These are phyloP conservation scores for Colletotrichum musae DNA, from an alignment of 2,329 filamentous ascomycete species.

Conservation along the genomic window DNA sequence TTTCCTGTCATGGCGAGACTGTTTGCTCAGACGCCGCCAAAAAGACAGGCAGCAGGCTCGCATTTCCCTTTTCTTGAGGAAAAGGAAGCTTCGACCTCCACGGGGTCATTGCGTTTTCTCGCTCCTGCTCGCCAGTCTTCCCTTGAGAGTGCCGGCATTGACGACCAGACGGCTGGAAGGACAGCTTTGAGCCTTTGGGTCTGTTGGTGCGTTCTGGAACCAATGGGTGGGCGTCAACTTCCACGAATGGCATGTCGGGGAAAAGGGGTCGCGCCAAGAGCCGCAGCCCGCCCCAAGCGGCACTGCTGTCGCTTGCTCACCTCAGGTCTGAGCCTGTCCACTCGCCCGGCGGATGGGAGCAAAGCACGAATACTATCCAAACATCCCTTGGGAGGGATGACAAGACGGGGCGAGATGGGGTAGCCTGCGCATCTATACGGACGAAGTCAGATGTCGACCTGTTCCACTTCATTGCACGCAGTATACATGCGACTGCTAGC, in stretches of 20 bases:
- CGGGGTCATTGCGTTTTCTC: not conserved
- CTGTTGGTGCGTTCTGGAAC: constrained; percentile 29
- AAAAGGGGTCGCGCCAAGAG: constrained; percentile 34
- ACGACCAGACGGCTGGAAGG: not conserved
- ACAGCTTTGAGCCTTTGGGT: not conserved
- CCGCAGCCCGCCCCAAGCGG: constrained; percentile 11
- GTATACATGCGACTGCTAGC: constrained; percentile 19
- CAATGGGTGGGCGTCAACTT: constrained; percentile 18
- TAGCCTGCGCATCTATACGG: constrained; percentile 18
- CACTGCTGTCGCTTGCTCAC: constrained; percentile 2
- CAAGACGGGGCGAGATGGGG: not conserved
- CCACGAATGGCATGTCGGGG: constrained; percentile 35
- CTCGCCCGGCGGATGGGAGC: constrained; percentile 1
- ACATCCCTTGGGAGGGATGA: constrained; percentile 13
- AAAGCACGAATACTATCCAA: not conserved
- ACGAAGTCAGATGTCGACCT: not conserved
- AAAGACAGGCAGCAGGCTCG: not conserved
- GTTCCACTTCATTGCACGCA: constrained; percentile 6
- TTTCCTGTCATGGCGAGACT: constrained; percentile 22
- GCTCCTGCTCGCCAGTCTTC: not conserved
- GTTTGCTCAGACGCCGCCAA: constrained; percentile 3
- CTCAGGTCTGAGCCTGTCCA: constrained; percentile 22
- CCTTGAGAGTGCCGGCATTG: constrained; percentile 4
- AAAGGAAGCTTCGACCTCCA: not conserved
- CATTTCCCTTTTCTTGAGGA: no score